Base-by-base conservation (phyloP, 2,329 filamentous ascomycete genomes). In the Onygena corvina region DNA sequence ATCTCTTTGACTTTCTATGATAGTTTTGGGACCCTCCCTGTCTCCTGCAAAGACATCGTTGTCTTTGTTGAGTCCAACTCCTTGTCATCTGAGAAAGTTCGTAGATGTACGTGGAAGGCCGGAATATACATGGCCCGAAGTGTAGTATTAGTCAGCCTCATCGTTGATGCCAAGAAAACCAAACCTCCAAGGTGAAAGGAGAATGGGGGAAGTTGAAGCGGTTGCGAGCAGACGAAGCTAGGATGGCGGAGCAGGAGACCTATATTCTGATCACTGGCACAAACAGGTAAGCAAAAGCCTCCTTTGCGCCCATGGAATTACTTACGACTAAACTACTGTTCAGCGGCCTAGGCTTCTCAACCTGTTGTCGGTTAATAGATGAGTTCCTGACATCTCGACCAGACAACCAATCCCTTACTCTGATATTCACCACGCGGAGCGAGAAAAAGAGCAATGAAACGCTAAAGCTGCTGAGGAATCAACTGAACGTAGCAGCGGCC, bases 321-420 rank as follows among this genome's bases (percentile, higher is more conserved):
- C 20, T 38, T 44, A 29, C 9, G 6, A 0, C 14, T 14, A 5
- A 18, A 42, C 14, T 8, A 12, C 46, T 33, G 31, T 12, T 44
- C 50, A 95, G 90, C 63, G 90, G 90, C 53, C 80, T 95, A 38
- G 90, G 90, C 38, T 84, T 90, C 59, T 82, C 83, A 49, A 88
- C 86, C 57, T 85, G 84, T 63, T 80, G 84, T 61, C 85, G 87
- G 53, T 75, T 94, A 50, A 90, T 94, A 58, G 86, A 94, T 70
- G 86, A 94, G 60, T 95, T 94, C 71, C 79, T 94, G 52, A 70
- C 73, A 52, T 78, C 79, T 9, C 80, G 79, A 30, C 77, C 83
- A 25, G 71, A 79, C 45, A 72, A 74, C 25, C 76, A 85, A 50
- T 79, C 83, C 59, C 77, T 96, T 38, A 77, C 86, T 57, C 74